Evolutionary conservation across 148 eudicot genomes (phyloP).

Genomic region (Polygonum aviculare): DNA sequence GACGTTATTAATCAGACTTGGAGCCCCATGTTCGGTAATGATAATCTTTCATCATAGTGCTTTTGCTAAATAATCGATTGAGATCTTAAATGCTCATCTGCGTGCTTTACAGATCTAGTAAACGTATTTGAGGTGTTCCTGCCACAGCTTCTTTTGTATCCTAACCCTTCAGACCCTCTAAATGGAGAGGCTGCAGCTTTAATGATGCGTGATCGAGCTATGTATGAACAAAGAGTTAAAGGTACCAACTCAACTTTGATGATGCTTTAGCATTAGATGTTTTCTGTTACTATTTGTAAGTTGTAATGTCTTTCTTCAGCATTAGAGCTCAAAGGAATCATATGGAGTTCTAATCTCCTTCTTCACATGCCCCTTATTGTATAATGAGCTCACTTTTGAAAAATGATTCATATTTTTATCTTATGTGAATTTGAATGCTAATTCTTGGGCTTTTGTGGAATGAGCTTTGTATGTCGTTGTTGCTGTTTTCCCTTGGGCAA

Average conservation of each 20-base stretch:
- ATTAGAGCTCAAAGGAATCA: not conserved
- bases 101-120: conserved; percentile 55
- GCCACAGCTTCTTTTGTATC: conserved; percentile 92
- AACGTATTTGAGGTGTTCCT: conserved; percentile 94
- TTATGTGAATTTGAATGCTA: not conserved
- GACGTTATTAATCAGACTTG: conserved; percentile 91
- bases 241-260: conserved; percentile 30
- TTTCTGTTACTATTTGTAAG: not conserved
- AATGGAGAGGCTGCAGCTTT: conserved; percentile 91
- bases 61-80: not conserved
- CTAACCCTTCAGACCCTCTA: conserved; percentile 83
- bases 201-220: conserved; percentile 70
- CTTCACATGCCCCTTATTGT: not conserved
- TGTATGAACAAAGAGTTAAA: conserved; percentile 70
- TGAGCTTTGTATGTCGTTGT: not conserved
- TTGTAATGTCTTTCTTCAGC: not conserved
- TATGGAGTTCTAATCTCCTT: not conserved
- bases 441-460: not conserved
- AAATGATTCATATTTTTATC: not conserved
- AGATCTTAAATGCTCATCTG: conserved; percentile 8
- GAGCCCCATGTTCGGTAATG: conserved; percentile 94
- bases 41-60: not conserved
- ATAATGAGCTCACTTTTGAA: not conserved
- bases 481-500: not conserved
- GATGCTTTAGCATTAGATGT: not conserved